Evolutionary conservation across 2,329 filamentous ascomycete genomes (phyloP), one percentile per base, ranked within the genome.

Genomic region (Fusarium sp.): DNA sequence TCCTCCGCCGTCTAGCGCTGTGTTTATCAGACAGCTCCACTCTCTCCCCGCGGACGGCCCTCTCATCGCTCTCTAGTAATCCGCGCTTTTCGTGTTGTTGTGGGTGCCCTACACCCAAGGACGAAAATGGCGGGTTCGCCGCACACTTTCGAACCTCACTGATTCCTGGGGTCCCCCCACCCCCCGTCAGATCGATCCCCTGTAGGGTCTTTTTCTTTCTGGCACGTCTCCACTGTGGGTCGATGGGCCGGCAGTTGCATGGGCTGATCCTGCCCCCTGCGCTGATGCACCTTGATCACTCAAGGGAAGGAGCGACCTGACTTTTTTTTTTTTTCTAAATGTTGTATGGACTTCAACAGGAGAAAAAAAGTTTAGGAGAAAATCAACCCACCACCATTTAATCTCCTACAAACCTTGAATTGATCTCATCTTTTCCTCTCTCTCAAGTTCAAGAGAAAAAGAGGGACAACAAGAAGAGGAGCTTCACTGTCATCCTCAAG

Each of bases 161-260:
- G n/a, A n/a, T n/a, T n/a, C n/a, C n/a, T n/a, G n/a, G n/a, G n/a
- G n/a, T n/a, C n/a, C n/a, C n/a, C n/a, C n/a, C 22, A 24, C 27
- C 29, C 22, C 27, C 47, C 27, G 47, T 54, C 40, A 69, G 31
- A 59, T 67, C 61, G 57, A 52, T 35, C 9, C 34, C 59, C 59
- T 70, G 70, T 64, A 71, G 67, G 40, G n/a, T 58, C 22, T 72
- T 57, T 72, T 72, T 69, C 72, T 54, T 54, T 54, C 47, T 54
- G 47, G 71, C 72, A 69, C 69, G 69, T 62, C 72, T 72, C 72
- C 72, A 66, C 69, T 62, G 65, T 74, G 72, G 72, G 52, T 63
- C 61, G 47, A 63, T 63, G 47, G 47, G 62, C 66, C 68, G 71
- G 62, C 68, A 74, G 64, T 63, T 74, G 71, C 72, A 72, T 74